Evolutionary conservation across 2,329 filamentous ascomycete genomes (phyloP), one percentile per base, ranked within the genome.

Genomic region (Penicillium sp.): DNA sequence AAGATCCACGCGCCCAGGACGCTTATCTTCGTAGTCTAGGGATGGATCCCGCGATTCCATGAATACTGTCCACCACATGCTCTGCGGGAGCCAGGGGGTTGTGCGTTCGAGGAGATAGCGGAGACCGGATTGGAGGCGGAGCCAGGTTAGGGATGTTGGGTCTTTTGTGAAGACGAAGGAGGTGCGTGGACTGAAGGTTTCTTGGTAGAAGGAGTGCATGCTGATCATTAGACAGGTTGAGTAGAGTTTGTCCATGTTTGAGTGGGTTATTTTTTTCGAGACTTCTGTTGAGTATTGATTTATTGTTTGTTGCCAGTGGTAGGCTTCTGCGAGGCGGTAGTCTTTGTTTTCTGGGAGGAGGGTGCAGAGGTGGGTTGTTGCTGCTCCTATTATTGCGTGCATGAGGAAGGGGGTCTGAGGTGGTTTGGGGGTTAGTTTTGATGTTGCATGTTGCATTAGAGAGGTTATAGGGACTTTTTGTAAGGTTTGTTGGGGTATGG

Each of bases 191-290:
- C 64, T 66, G 57, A 67, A 74, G n/a, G 66, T 62, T 10, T 70
- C 66, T 6, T 70, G 61, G 7, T 59, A 53, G 54, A 77, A 76
- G 21, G 73, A 68, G 56, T 74, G 69, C 38, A 73, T 64, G 15
- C 70, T 70, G 56, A 77, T 62, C 29, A 78, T 63, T 56, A 77
- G 66, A 46, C 74, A 75, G 37, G 72, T 67, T 2, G 73, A 74
- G 57, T 76, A 71, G 5, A 77, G 66, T 2, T 67, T 67, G 59
- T 75, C 73, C 68, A 76, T 77, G 58, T 76, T 77, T 6, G 72
- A 48, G 6, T 59, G 54, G 4, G 63, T 64, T 23, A 73, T 60
- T 8, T 62, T 58, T 2, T 38, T 49, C 7, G 65, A 50, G 15
- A 78, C 59, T 48, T 75, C 75, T 6, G 60, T 52, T 17, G 71